Percentiles rank a stretch among this genome's conserved stretches.
phyloP scores from a whole-genome alignment of 371 early-diverging fungal genomes.

The Funneliformis caledonium region DNA sequence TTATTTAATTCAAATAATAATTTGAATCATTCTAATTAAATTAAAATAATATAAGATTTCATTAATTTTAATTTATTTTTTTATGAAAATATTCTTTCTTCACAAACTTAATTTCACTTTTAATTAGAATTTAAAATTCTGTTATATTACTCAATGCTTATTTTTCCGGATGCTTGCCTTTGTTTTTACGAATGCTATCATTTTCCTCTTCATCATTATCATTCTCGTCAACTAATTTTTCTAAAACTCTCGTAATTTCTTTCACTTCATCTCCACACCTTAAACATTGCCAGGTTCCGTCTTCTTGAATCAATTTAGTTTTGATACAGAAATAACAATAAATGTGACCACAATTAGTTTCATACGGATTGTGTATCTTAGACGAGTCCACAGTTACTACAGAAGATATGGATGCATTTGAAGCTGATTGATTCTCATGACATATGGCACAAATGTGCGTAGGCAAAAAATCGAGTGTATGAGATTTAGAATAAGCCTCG shows the following conservation, averaged over 20 bases:
- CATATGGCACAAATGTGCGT: conserved; percentile 74
- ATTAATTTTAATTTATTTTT: too few relatives aligned
- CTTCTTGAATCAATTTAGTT: conserved; percentile 70
- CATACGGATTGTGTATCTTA: conserved; percentile 71
- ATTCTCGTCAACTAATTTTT: not conserved
- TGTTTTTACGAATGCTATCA: too few relatives aligned
- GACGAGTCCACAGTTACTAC: conserved; percentile 41
- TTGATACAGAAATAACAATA: conserved; percentile 92
- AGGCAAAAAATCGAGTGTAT: conserved; percentile 65
- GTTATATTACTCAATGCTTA: too few relatives aligned
- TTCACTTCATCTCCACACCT: conserved; percentile 41
- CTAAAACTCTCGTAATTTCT: conserved; percentile 38
- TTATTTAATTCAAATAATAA: too few relatives aligned
- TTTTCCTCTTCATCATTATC: not conserved
- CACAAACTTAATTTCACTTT: too few relatives aligned
- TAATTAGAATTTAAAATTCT: too few relatives aligned
- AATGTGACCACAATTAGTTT: conserved; percentile 78
- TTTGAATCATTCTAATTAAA: too few relatives aligned
- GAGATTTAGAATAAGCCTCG: conserved; percentile 56
- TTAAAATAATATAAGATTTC: too few relatives aligned
- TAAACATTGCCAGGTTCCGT: conserved; percentile 40
- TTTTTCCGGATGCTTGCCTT: too few relatives aligned
- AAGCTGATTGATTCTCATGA: conserved; percentile 55
- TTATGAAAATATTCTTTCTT: too few relatives aligned
- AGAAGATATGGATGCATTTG: conserved; percentile 37